These are phyloP conservation scores for Umbelopsis sp. DNA, from an alignment of 192 early-diverging fungal genomes.

Conservation along the genomic window DNA sequence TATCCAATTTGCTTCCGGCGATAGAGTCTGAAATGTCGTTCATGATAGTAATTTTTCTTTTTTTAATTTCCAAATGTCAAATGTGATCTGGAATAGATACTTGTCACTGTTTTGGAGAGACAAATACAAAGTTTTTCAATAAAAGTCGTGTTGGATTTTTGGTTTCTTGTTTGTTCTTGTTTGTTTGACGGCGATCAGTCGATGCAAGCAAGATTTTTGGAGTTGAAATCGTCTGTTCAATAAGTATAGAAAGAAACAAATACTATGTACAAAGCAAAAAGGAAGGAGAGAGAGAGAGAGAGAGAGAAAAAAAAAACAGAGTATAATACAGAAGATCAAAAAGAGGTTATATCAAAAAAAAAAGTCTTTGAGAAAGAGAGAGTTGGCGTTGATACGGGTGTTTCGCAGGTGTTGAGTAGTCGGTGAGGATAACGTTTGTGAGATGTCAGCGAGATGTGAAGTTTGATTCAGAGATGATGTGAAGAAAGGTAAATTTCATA, in stretches of 20 bases:
- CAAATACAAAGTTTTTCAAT: too few species aligned
- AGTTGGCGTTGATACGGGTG: background rate
- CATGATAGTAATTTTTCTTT: background rate
- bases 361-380: background rate
- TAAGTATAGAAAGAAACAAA: background rate
- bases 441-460: conserved; percentile 7
- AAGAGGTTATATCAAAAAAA: background rate
- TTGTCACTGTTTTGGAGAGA: conserved; percentile 7
- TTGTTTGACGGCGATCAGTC: too few species aligned
- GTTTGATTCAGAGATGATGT: background rate
- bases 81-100: conserved; percentile 5
- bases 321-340: conserved; percentile 16
- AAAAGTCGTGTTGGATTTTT: too few species aligned
- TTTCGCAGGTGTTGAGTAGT: background rate
- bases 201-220: background rate
- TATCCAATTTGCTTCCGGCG: conserved; percentile 24
- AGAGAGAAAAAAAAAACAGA: background rate
- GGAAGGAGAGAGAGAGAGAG: background rate
- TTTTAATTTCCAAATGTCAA: conserved; percentile 1
- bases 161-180: too few species aligned
- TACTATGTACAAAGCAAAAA: conserved; percentile 16
- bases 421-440: background rate
- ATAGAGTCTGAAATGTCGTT: background rate
- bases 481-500: conserved; percentile 11
- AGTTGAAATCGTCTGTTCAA: background rate